A percentile compares a stretch with the other conserved stretches of the same genome.
phyloP scores from a whole-genome alignment of 1,284 basidiomycete species.

The Cryptococcus depauperatus region DNA sequence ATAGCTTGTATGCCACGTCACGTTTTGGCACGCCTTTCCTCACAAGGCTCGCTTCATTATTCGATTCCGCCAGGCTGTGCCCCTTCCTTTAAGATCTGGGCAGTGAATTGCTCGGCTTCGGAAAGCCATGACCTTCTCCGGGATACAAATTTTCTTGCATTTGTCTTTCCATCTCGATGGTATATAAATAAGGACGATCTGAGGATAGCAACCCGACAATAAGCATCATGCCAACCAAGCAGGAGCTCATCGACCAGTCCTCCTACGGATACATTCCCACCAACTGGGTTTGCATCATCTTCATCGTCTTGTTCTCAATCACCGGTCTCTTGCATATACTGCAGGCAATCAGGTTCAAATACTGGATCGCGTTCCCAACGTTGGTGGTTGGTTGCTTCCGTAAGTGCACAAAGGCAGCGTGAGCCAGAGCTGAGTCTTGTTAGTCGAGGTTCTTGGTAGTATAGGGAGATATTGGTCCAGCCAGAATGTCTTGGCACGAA shows the following conservation, averaged over 20 bases:
- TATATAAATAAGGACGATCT: too few relatives aligned
- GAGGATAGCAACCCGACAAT: too few relatives aligned
- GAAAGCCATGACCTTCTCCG: too few relatives aligned
- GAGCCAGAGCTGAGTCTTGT: constrained; percentile 32
- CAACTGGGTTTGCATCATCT: constrained; percentile 13
- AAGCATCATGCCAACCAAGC: too few relatives aligned
- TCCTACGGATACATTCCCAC: constrained; percentile 33
- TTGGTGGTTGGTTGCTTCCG: constrained; percentile 43
- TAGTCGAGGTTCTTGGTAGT: constrained; percentile 49
- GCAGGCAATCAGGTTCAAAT: constrained; percentile 44
- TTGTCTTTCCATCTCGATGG: too few relatives aligned
- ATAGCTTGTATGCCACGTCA: too few relatives aligned
- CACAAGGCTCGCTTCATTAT: too few relatives aligned
- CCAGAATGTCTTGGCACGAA: constrained; percentile 19
- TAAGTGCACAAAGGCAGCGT: constrained; percentile 1
- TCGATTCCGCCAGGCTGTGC: too few relatives aligned
- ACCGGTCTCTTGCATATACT: constrained; percentile 46
- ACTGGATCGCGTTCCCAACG: constrained; percentile 54
- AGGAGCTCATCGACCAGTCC: constrained; percentile 6
- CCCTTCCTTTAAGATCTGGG: too few relatives aligned
- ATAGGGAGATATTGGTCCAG: constrained; percentile 28
- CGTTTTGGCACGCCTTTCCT: too few relatives aligned
- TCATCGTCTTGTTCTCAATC: constrained; percentile 27
- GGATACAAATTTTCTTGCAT: too few relatives aligned
- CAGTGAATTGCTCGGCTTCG: too few relatives aligned